Evolutionary conservation across 2,329 filamentous ascomycete genomes (phyloP), one percentile per base, ranked within the genome.

Genomic region (Elsinoe fawcettii): DNA sequence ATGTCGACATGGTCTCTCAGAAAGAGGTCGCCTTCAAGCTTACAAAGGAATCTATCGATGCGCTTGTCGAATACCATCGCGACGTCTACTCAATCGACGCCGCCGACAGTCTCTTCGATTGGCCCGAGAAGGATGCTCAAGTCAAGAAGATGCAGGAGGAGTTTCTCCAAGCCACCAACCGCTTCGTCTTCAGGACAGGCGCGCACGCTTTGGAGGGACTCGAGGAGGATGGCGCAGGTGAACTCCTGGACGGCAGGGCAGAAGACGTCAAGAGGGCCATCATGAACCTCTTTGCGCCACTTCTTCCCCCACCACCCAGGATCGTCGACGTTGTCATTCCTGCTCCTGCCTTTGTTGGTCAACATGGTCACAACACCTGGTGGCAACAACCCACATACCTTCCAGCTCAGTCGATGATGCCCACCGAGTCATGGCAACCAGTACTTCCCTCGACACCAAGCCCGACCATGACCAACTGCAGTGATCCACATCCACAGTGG

Each of bases 21-120:
- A 93, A 95, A 71, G 93, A 97, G 77, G 90, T 99, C 68, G 93
- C 91, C 64, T 97, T 91, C 82, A 99, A 99, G 81, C 82, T 99
- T 68, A 97, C 91, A 22, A 83, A 86, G 59, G 93, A 97, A 71
- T 90, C 91, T 61, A 99, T 99, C 75, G 90, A 96, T 67, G 77
- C 88, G 55, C 82, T 99, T 63, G 86, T 96, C 71, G 89, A 96
- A 71, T 95, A 95, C 73, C 93, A 99, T 81, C 91, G 93, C 78
- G 89, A 96, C 63, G 82, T 97, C 66, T 91, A 95, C 78, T 95
- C 89, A 65, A 82, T 91, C 67, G 89, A 99, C 71, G 86, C 88
- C 66, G 88, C 90, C 64, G 89, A 90, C 66, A 89, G 80, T 72
- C 95, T 90, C 53, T 95, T 90, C 78, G 85, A 89, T 73, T 99